phyloP scores from a whole-genome alignment of 257 asterid species.

The Voacanga thouarsii region DNA sequence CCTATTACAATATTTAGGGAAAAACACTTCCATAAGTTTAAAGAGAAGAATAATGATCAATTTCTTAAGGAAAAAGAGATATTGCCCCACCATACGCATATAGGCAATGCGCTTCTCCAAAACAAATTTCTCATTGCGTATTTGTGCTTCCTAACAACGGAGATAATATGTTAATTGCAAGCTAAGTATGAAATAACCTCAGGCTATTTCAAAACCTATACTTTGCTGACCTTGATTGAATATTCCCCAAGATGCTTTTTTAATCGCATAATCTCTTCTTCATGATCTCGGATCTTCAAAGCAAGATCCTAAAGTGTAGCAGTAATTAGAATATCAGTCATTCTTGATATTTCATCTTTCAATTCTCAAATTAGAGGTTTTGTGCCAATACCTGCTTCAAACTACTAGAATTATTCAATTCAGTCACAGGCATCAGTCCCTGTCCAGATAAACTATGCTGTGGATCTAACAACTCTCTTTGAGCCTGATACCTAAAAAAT shows the following conservation, averaged over 20 bases:
- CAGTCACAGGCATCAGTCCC: constrained; percentile 51
- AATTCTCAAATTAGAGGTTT: not conserved
- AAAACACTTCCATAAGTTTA: constrained; percentile 17
- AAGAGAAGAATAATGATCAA: constrained; percentile 15
- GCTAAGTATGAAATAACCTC: constrained; percentile 6
- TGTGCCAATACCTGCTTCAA: constrained; percentile 60
- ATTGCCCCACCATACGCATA: constrained; percentile 80
- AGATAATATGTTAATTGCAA: constrained; percentile 21
- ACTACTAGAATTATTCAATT: constrained; percentile 44
- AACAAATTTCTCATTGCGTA: constrained; percentile 73
- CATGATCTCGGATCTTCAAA: constrained; percentile 69
- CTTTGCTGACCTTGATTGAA: constrained; percentile 54
- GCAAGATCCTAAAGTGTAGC: constrained; percentile 53
- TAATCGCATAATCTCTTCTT: constrained; percentile 78
- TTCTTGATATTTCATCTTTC: not conserved
- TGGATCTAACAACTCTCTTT: constrained; percentile 44
- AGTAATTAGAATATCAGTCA: constrained; percentile 25
- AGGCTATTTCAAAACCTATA: constrained; percentile 15
- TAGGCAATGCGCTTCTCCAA: constrained; percentile 93
- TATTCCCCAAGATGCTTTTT: constrained; percentile 76
- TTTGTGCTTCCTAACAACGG: constrained; percentile 72
- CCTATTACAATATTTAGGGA: constrained; percentile 42
- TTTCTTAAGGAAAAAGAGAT: constrained; percentile 19
- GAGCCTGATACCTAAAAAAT: constrained; percentile 51
- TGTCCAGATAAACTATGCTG: constrained; percentile 47